Evolutionary conservation across 2,329 filamentous ascomycete genomes (phyloP).

Genomic region (Aspergillus aculeatinus): DNA sequence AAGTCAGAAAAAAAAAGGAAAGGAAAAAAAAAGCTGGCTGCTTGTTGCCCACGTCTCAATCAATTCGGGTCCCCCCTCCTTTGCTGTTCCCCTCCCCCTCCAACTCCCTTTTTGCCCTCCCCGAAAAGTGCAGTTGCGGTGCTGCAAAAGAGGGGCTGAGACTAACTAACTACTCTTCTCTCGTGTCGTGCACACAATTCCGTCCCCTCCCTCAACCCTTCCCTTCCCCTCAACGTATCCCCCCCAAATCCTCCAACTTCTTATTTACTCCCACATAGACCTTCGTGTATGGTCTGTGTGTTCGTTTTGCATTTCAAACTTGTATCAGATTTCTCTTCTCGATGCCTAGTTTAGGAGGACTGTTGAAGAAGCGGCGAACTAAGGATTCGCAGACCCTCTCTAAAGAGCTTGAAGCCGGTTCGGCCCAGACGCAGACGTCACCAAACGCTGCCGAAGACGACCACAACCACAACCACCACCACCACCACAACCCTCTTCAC

Average conservation of each 20-base stretch:
- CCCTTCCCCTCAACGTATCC: background rate
- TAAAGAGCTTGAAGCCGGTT: conserved; percentile 65
- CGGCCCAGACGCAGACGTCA: conserved; percentile 65
- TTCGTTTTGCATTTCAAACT: conserved; percentile 15
- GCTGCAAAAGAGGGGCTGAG: conserved; percentile 8
- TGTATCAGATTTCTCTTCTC: conserved; percentile 29
- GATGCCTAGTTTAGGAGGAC: conserved; percentile 88
- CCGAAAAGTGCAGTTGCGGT: conserved; percentile 5
- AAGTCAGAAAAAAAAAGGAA: conserved; percentile 1
- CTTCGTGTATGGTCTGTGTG: conserved; percentile 27
- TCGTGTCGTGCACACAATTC: background rate
- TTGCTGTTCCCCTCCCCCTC: conserved; percentile 5
- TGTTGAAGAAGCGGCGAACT: conserved; percentile 98
- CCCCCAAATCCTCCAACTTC: background rate
- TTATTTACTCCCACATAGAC: conserved; percentile 21
- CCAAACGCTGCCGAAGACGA: conserved; percentile 39
- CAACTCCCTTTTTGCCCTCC: conserved; percentile 2
- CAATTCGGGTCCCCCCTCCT: background rate
- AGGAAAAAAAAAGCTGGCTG: background rate
- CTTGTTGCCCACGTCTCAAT: background rate
- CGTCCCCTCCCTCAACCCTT: background rate
- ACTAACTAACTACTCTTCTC: background rate
- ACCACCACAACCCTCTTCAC: conserved; percentile 21
- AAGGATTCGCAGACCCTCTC: conserved; percentile 69
- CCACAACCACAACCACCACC: conserved; percentile 29